Evolutionary conservation across 345 rosid genomes (phyloP).

Genomic region (Ailanthus altissimus): DNA sequence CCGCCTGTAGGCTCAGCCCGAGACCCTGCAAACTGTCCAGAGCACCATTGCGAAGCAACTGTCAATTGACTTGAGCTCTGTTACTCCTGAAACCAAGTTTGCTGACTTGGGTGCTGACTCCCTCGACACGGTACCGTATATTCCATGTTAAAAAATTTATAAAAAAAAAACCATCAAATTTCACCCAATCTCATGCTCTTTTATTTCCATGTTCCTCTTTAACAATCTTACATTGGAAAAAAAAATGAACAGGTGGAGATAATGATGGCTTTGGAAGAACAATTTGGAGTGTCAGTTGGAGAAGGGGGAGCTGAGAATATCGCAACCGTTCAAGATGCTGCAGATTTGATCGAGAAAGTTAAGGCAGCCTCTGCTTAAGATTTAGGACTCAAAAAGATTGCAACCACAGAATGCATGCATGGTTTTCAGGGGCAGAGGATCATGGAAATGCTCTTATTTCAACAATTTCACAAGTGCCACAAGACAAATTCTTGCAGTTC

Average conservation of each 20-base stretch:
- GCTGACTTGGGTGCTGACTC: constrained; percentile 76
- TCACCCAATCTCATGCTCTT: not conserved
- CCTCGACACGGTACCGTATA: constrained; percentile 50
- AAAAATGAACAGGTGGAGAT: constrained; percentile 47
- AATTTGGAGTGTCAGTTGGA: constrained; percentile 57
- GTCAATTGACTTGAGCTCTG: constrained; percentile 49
- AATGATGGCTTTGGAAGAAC: constrained; percentile 75
- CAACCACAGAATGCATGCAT: not conserved
- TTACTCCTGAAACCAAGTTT: constrained; percentile 63
- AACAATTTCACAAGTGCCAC: not conserved
- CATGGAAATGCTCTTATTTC: not conserved
- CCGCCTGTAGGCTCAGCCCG: constrained; percentile 40
- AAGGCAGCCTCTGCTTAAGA: constrained; percentile 33
- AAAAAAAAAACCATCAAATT: not conserved
- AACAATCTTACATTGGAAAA: not conserved
- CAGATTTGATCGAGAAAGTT: constrained; percentile 60
- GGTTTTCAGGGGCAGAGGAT: not conserved
- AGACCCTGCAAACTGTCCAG: constrained; percentile 55
- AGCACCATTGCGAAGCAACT: constrained; percentile 63
- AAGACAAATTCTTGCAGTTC: not conserved
- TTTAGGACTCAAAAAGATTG: not conserved
- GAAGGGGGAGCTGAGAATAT: constrained; percentile 64
- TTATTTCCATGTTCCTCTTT: not conserved
- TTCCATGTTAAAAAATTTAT: not conserved
- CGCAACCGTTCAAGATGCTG: constrained; percentile 61